phyloP scores from a whole-genome alignment of 75 land plant species.

The Gnetum montanum region DNA sequence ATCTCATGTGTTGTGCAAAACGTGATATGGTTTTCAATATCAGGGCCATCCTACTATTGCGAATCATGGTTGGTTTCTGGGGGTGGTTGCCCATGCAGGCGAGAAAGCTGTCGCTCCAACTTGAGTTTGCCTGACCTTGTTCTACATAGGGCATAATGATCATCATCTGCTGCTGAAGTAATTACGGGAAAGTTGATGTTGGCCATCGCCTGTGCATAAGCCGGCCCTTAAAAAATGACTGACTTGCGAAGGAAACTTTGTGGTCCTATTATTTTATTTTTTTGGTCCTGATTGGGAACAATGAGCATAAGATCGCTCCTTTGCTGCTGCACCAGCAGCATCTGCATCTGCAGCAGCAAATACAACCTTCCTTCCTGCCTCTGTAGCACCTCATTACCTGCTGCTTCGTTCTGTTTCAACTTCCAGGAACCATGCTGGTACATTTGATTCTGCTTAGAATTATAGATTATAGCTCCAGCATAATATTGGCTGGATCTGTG shows the following conservation, averaged over 20 bases:
- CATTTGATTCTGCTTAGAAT: too few species aligned
- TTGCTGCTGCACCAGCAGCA: background rate
- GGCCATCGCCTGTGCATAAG: conserved; percentile 3
- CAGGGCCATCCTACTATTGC: background rate
- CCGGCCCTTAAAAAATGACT: conserved; percentile 18
- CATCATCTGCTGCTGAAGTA: conserved; percentile 10
- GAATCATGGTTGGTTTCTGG: conserved; percentile 9
- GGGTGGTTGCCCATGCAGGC: conserved; percentile 26
- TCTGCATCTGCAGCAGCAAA: conserved; percentile 3
- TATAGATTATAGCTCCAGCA: too few species aligned
- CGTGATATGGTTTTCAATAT: conserved; percentile 16
- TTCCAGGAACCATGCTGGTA: too few species aligned
- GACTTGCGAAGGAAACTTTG: conserved; percentile 36
- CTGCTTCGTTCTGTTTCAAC: too few species aligned
- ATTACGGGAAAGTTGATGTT: background rate
- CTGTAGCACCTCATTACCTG: too few species aligned
- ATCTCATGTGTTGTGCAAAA: too few species aligned
- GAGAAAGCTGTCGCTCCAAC: conserved; percentile 54
- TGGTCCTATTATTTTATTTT: conserved; percentile 1
- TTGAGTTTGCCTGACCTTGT: conserved; percentile 52
- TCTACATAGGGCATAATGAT: conserved; percentile 42
- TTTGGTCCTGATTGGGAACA: background rate
- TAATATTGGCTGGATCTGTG: too few species aligned
- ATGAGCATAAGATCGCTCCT: background rate
- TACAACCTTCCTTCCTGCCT: conserved; percentile 9